Conservation (phyloP, 2,329 filamentous ascomycete species). For the Talaromyces atroroseus region DNA sequence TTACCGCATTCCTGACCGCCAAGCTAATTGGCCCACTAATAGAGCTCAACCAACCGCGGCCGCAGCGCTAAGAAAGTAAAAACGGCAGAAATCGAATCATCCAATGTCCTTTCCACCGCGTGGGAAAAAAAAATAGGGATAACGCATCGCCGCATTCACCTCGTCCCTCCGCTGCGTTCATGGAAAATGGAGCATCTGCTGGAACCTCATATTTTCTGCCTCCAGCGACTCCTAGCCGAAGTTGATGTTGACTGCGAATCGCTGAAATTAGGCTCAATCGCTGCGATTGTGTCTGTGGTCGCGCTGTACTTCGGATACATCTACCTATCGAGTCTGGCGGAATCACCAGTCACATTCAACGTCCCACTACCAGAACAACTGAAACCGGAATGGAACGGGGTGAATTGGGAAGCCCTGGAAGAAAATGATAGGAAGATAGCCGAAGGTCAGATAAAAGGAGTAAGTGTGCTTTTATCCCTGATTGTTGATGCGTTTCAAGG, state of each 20-base stretch:
- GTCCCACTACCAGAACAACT: slow-evolving; percentile 34
- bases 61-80: not conserved
- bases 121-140: not conserved
- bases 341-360: slow-evolving; percentile 33
- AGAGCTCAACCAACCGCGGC: not conserved
- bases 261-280: slow-evolving; percentile 24
- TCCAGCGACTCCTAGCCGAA: slow-evolving; percentile 18
- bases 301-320: slow-evolving; percentile 29
- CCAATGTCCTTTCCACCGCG: not conserved
- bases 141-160: not conserved
- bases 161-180: not conserved
- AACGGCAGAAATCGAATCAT: not conserved
- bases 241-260: slow-evolving; percentile 19
- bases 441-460: slow-evolving; percentile 34
- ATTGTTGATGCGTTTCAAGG: not conserved
- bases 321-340: slow-evolving; percentile 25
- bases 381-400: slow-evolving; percentile 24
- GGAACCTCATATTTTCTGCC: slow-evolving; percentile 14
- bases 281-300: slow-evolving; percentile 23
- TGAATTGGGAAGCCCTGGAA: slow-evolving; percentile 32
- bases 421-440: slow-evolving; percentile 30
- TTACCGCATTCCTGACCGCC: not conserved
- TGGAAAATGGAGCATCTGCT: slow-evolving; percentile 9
- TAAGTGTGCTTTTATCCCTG: slow-evolving; percentile 19
- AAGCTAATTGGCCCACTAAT: not conserved